phyloP scores from a whole-genome alignment of 257 asterid species.

The Przewalskia tangutica region DNA sequence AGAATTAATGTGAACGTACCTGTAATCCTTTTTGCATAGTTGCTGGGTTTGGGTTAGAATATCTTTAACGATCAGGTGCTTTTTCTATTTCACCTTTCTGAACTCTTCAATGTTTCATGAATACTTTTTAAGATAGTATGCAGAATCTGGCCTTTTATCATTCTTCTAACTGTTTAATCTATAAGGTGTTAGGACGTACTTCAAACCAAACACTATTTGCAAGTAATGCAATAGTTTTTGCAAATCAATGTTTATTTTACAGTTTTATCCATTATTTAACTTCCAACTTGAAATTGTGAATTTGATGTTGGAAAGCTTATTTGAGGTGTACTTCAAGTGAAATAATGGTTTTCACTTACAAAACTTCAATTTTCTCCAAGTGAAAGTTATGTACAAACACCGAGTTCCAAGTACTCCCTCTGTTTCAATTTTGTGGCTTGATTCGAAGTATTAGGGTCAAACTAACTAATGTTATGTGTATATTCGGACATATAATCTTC shows the following conservation, averaged over 20 bases:
- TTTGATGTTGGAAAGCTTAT: background rate
- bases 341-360: background rate
- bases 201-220: background rate
- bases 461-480: background rate
- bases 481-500: background rate
- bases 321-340: background rate
- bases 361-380: background rate
- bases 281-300: background rate
- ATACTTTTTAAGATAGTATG: background rate
- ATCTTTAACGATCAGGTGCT: background rate
- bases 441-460: background rate
- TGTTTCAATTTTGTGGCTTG: background rate
- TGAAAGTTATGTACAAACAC: background rate
- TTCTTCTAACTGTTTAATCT: background rate
- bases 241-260: background rate
- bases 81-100: background rate
- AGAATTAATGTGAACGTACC: background rate
- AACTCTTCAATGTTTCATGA: background rate
- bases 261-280: background rate
- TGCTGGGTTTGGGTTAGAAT: background rate
- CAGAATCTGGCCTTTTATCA: background rate
- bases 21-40: background rate
- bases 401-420: background rate
- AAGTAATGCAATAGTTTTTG: too few species aligned
- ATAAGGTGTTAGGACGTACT: background rate